Evolutionary conservation across 345 rosid species (phyloP).

Genomic region (Bruguiera sexangula): DNA sequence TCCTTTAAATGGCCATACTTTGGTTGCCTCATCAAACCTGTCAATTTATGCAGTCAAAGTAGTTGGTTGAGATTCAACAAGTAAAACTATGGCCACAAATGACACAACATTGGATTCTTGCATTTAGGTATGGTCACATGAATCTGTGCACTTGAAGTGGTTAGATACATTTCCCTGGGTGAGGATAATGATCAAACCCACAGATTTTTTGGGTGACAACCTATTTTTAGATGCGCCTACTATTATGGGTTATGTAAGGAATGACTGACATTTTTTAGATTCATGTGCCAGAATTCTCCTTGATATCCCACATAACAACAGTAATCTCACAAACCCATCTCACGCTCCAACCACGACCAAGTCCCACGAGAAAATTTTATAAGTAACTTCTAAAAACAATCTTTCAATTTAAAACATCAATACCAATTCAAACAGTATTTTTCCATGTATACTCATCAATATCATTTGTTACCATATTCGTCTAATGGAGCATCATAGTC

Average conservation of each 20-base stretch:
- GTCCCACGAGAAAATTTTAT: background rate
- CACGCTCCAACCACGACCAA: too few species aligned
- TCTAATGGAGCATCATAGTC: slow-evolving; percentile 97
- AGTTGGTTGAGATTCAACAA: background rate
- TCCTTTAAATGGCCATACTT: slow-evolving; percentile 96
- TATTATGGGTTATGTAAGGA: too few species aligned
- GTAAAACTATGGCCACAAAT: background rate
- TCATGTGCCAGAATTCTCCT: background rate
- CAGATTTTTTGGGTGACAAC: too few species aligned
- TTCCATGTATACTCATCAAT: background rate
- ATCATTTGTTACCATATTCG: slow-evolving; percentile 70
- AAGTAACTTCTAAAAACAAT: background rate
- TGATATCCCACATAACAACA: background rate
- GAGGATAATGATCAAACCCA: background rate
- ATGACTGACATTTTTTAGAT: too few species aligned
- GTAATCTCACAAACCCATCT: background rate
- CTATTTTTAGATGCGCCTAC: too few species aligned
- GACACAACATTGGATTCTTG: background rate
- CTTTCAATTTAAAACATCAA: background rate
- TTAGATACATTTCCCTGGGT: background rate
- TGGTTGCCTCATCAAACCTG: slow-evolving; percentile 93
- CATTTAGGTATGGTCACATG: slow-evolving; percentile 1
- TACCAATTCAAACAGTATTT: background rate
- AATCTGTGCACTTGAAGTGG: background rate
- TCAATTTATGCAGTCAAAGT: background rate